Evolutionary conservation across 208 protist genomes (phyloP).

Genomic region (Leishmania martiniquensis): DNA sequence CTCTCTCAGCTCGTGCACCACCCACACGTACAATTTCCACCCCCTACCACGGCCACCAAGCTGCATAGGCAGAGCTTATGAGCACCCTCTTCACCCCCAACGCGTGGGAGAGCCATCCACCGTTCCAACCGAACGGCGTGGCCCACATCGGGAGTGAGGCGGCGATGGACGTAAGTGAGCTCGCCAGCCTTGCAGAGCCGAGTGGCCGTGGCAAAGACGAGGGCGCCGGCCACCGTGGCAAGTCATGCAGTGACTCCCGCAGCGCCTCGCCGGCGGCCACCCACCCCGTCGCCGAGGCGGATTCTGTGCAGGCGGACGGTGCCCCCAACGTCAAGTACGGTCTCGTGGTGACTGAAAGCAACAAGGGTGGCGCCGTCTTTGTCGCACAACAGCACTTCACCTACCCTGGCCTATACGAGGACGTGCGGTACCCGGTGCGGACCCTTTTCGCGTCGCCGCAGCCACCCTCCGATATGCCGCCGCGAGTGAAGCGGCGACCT

Average conservation of each 20-base stretch:
- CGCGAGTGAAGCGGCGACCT: slow-evolving; percentile 53
- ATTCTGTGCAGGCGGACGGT: not conserved
- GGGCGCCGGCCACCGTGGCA: not conserved
- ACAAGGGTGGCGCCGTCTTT: not conserved
- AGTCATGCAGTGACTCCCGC: not conserved
- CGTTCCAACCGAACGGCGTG: slow-evolving; percentile 5
- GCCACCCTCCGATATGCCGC: slow-evolving; percentile 60
- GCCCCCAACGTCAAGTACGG: not conserved
- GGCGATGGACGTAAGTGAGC: not conserved
- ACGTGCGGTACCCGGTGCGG: slow-evolving; percentile 63
- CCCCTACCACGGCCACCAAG: not conserved
- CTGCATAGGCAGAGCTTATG: slow-evolving; percentile 7
- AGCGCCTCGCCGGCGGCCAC: not conserved
- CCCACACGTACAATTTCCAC: not conserved
- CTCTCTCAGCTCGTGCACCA: not conserved
- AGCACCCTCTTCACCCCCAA: slow-evolving; percentile 10
- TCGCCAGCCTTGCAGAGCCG: not conserved
- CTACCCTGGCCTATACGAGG: slow-evolving; percentile 60
- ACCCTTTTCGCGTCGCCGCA: slow-evolving; percentile 72
- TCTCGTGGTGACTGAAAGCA: not conserved
- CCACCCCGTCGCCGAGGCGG: not conserved
- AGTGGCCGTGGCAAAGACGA: not conserved
- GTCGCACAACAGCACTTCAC: not conserved
- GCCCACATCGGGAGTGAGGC: not conserved
- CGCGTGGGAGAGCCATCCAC: slow-evolving; percentile 17